Percentiles rank a stretch among this genome's conserved stretches.
Conservation (phyloP, 2,329 filamentous ascomycete species). For the Penicillium freii region DNA sequence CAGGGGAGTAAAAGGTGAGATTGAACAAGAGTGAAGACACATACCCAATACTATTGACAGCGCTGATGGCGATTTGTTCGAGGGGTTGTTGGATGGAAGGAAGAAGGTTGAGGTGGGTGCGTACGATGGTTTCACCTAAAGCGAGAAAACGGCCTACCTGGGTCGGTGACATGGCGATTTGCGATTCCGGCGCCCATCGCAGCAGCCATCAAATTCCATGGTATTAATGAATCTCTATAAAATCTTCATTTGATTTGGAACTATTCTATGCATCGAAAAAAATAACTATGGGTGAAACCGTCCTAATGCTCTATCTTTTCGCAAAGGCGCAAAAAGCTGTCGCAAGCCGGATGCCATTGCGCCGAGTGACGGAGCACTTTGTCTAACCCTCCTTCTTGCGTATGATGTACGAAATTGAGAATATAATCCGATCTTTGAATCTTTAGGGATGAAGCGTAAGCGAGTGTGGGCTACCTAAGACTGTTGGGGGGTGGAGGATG, state of each 20-base stretch:
- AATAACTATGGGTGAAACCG: not conserved
- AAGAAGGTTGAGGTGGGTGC: constrained; percentile 32
- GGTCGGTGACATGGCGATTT: constrained; percentile 35
- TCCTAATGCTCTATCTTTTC: constrained; percentile 11
- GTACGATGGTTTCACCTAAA: constrained; percentile 44
- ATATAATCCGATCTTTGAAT: not conserved
- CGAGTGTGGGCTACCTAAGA: not conserved
- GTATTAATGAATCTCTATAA: not conserved
- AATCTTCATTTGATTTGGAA: not conserved
- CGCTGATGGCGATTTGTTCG: constrained; percentile 10
- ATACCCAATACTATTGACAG: constrained; percentile 15
- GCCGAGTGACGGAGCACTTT: constrained; percentile 21
- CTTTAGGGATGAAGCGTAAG: not conserved
- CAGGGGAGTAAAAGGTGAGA: constrained; percentile 17
- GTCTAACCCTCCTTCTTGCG: constrained; percentile 10
- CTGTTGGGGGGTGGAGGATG: not conserved
- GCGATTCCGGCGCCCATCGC: constrained; percentile 26
- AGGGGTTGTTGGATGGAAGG: constrained; percentile 19
- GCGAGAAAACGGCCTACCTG: constrained; percentile 36
- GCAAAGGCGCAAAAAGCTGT: constrained; percentile 27
- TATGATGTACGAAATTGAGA: not conserved
- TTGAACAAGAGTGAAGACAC: constrained; percentile 15
- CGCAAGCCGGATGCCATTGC: constrained; percentile 26
- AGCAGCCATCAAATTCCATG: constrained; percentile 22
- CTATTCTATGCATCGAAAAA: constrained; percentile 4